Conservation (phyloP, 2,329 filamentous ascomycete species). For the Didymella lethalis region DNA sequence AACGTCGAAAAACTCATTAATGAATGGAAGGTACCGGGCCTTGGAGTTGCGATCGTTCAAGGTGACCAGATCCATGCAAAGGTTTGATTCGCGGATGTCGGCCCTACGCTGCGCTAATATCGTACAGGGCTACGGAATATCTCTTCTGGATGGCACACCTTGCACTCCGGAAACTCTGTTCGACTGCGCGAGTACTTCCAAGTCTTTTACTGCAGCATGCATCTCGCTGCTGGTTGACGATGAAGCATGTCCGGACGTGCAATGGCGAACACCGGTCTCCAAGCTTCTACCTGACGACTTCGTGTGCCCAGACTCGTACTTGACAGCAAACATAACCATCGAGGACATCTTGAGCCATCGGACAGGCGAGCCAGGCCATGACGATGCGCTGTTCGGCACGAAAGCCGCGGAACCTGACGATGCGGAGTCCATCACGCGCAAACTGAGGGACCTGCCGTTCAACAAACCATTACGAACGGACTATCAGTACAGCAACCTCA, state of each 20-base stretch:
- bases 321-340: slow-evolving; percentile 60
- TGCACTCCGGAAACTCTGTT: slow-evolving; percentile 58
- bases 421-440: slow-evolving; percentile 26
- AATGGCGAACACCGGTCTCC: slow-evolving; percentile 60
- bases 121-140: slow-evolving; percentile 42
- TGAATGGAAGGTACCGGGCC: slow-evolving; percentile 59
- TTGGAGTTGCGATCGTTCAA: slow-evolving; percentile 60
- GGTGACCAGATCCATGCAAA: slow-evolving; percentile 53
- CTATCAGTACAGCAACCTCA: slow-evolving; percentile 62
- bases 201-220: slow-evolving; percentile 62
- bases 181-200: slow-evolving; percentile 64
- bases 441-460: slow-evolving; percentile 56
- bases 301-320: slow-evolving; percentile 57
- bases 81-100: slow-evolving; percentile 24
- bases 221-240: slow-evolving; percentile 60
- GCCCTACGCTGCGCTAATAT: slow-evolving; percentile 24
- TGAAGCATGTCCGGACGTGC: slow-evolving; percentile 47
- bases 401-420: slow-evolving; percentile 21
- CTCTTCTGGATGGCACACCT: slow-evolving; percentile 42
- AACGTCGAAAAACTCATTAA: slow-evolving; percentile 43
- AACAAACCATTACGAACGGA: slow-evolving; percentile 52
- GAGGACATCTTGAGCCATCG: slow-evolving; percentile 64
- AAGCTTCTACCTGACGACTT: slow-evolving; percentile 62
- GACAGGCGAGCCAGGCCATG: slow-evolving; percentile 56
- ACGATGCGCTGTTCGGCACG: slow-evolving; percentile 23